Evolutionary conservation across 2,329 filamentous ascomycete genomes (phyloP), one percentile per base, ranked within the genome.

Genomic region (Neonectria neomacrospora): DNA sequence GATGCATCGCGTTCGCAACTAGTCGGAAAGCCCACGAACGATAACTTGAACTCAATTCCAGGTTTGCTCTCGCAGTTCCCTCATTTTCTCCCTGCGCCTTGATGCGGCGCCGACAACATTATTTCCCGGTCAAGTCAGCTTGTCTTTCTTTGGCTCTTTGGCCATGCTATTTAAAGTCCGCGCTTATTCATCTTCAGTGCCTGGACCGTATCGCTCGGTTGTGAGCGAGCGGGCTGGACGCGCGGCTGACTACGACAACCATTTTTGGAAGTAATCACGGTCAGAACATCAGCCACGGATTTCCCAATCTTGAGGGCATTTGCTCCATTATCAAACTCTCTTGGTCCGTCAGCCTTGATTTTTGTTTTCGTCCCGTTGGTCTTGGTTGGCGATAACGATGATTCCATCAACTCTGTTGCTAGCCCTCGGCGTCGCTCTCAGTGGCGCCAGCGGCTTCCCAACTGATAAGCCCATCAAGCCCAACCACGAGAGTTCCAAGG

Each of bases 401-500:
- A 22, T 71, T 32, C 48, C 56, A 32, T 71, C 50, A 23, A 47
- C 63, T 39, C 44, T 72, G 23, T 54, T 67, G 26, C 57, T 71
- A 8, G 54, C 55, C 16, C 37, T 65, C 8, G 47, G 60, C 9
- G 58, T 48, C 54, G 26, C 54, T 3, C 50, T 34, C 11, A 56
- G 23, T 18, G 60, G 61, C n/a, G 39, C 53, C 12, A 60, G 30
- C 52, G 37, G 58, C 54, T 52, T 42, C 23, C 34, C 41, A 14
- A 34, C 20, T 16, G 41, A 47, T 18, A 56, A 57, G 3, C 56
- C 69, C 22, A 77, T 80, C 39, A 62, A 70, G 1, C 81, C 82
- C 16, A 79, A 73, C 51, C 65, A 75, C 47, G 77, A 78, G 1
- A 75, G 74, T 56, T 80, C 82, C 12, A 75, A 74, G 16, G 70